Evolutionary conservation across 768 basidiomycete genomes (phyloP).

Genomic region (Trametes cingulata): DNA sequence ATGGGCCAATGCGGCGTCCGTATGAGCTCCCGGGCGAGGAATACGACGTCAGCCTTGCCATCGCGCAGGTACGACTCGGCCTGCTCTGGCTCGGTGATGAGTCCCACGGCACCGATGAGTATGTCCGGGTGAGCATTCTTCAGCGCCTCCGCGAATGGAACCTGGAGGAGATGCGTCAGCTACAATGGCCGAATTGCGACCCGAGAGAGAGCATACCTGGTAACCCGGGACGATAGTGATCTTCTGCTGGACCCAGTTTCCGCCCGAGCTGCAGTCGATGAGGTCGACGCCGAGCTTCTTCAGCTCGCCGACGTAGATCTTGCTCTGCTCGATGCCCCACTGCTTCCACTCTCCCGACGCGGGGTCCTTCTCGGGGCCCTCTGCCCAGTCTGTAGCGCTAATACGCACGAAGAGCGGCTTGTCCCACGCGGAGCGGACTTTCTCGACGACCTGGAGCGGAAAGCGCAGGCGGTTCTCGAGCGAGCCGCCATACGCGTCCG

Average conservation of each 20-base stretch:
- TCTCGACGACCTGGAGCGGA: constrained; percentile 56
- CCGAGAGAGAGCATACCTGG: constrained; percentile 44
- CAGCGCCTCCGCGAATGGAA: constrained; percentile 66
- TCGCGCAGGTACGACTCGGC: constrained; percentile 62
- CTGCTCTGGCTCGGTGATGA: constrained; percentile 64
- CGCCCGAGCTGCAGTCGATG: constrained; percentile 65
- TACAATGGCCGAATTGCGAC: not conserved
- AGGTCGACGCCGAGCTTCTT: constrained; percentile 69
- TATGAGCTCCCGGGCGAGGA: constrained; percentile 67
- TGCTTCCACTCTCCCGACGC: constrained; percentile 54
- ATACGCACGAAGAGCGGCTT: constrained; percentile 72
- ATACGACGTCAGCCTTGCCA: constrained; percentile 68
- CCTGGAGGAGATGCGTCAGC: constrained; percentile 38
- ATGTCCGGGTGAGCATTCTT: constrained; percentile 61
- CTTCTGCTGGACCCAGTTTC: constrained; percentile 62
- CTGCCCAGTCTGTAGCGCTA: constrained; percentile 56
- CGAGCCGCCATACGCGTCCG: constrained; percentile 71
- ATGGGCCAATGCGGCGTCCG: constrained; percentile 68
- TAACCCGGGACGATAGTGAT: constrained; percentile 58
- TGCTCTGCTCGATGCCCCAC: constrained; percentile 82
- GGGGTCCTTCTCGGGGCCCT: constrained; percentile 51
- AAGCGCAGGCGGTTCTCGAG: constrained; percentile 74
- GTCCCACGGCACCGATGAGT: constrained; percentile 63
- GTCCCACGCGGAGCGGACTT: constrained; percentile 59
- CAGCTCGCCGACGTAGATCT: constrained; percentile 54